Percentiles rank a stretch among this genome's conserved stretches.
phyloP scores from a whole-genome alignment of 2,329 filamentous ascomycete species.

The Colletotrichum musae region DNA sequence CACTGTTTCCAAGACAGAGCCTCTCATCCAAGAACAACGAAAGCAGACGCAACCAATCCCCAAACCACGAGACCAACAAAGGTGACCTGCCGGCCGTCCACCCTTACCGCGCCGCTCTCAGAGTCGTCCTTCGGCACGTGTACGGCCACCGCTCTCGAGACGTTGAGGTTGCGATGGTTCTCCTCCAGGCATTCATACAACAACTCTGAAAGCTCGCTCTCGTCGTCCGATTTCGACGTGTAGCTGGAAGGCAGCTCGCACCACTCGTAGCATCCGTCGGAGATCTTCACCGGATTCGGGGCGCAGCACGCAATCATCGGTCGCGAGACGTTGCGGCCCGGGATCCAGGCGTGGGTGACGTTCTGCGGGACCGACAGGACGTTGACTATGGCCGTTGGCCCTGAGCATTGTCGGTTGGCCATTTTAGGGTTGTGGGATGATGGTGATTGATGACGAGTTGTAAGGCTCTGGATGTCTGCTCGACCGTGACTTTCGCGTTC shows the following conservation, averaged over 20 bases:
- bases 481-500: too few species aligned
- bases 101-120: not conserved
- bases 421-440: not conserved
- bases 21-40: not conserved
- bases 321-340: not conserved
- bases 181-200: not conserved
- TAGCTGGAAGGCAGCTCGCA: not conserved
- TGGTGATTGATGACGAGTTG: not conserved
- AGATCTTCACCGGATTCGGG: not conserved
- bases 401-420: not conserved
- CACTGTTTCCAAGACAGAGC: too few species aligned
- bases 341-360: not conserved
- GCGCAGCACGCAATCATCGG: conserved; percentile 5
- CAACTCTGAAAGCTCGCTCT: not conserved
- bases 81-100: not conserved
- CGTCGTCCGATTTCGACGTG: not conserved
- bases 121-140: not conserved
- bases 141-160: not conserved
- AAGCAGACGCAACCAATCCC: not conserved
- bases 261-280: conserved; percentile 11
- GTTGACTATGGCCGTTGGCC: not conserved
- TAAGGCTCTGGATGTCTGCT: too few species aligned
- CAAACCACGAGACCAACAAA: not conserved
- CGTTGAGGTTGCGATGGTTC: not conserved
- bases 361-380: conserved; percentile 10